Evolutionary conservation across 1,284 basidiomycete species (phyloP), one percentile per base, ranked within the genome.

Genomic region (Coniferiporia sulphurascens): DNA sequence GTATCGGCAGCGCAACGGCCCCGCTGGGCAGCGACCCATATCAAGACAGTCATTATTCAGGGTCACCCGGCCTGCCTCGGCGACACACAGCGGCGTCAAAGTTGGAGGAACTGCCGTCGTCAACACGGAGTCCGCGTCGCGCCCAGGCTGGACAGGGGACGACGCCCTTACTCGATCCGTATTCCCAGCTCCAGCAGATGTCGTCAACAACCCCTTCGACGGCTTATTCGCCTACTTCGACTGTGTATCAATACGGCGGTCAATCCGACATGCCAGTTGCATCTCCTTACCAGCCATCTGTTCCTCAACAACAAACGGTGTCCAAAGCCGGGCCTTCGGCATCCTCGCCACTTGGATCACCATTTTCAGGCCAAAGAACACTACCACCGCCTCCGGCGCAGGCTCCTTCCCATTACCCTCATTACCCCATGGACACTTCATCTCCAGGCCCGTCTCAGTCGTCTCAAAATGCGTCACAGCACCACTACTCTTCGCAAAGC

Each of bases 11-110:
- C 60, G 67, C 75, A 62, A 70, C 72, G 58, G 66, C 71, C 68
- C 66, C 52, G 1, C 12, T 64, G 34, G 66, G 69, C 67, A 63
- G 65, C 45, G 83, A 85, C 66, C 70, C 79, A 15, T 87, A 85
- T 72, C 72, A 79, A 54, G 85, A 87, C 67, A 78, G 85, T 73
- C 89, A 88, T 65, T 88, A 81, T 70, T 78, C 78, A 55, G 76
- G 75, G 56, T 70, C 80, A 32, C 72, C 73, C 56, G 78, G 79
- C 63, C 74, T 80, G 35, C 77, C 80, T 12, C 85, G 85, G 73
- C 79, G 84, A 58, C 68, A 81, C 12, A 82, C 80, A 63, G 76
- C 78, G 5, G 43, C 50, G 22, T 38, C 36, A n/a, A 77, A 78
- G 56, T 80, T 78, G 65, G 83, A 86, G 15, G 61, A 54, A 38